Base-by-base conservation (phyloP, 345 rosid species). In the Ricinus communis region DNA sequence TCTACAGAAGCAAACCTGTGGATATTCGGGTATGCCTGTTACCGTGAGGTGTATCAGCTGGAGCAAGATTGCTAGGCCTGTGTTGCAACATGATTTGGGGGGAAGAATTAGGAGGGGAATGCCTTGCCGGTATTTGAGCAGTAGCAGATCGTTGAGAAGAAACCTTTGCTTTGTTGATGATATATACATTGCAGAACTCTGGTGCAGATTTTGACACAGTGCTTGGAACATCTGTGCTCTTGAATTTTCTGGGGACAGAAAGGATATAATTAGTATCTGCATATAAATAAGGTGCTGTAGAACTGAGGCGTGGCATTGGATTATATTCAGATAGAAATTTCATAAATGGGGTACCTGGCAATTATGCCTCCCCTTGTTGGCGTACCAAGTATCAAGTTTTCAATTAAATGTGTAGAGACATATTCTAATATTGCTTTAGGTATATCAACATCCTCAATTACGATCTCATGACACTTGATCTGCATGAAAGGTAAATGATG, bases 171-270 rank as follows among this genome's bases (percentile, higher is more conserved):
- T 85, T 92, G 36, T 78, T 59, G 45, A 94, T 95, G 62, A 80
- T 70, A 75, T 95, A 95, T 0, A 92, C 87, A 0, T 89, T 82
- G 68, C 99, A 95, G 74, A 80, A 92, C 21, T 78, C 91, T 7
- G 96, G 91, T 24, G 86, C 91, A 61, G 46, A 81, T 76, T 86
- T 92, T 25, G 85, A 71, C 28, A 95, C 89, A 2, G 69, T 81
- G 49, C 75, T 79, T 9, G 97, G 80, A 33, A 90, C 74, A 71
- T 92, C 97, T 15, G 77, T 9, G 3, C 78, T 75, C 82, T 78
- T 87, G 81, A 95, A 92, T 82, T 88, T 87, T 80, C 85, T 84
- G 82, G 5, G 1, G 25, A n/a, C 53, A 15, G n/a, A 9, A 61
- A 68, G n/a, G 30, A 58, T 8, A 25, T 19, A 54, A 31, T 27